Base-by-base conservation (phyloP, 768 basidiomycete genomes). In the Xerocomus potaroensis region DNA sequence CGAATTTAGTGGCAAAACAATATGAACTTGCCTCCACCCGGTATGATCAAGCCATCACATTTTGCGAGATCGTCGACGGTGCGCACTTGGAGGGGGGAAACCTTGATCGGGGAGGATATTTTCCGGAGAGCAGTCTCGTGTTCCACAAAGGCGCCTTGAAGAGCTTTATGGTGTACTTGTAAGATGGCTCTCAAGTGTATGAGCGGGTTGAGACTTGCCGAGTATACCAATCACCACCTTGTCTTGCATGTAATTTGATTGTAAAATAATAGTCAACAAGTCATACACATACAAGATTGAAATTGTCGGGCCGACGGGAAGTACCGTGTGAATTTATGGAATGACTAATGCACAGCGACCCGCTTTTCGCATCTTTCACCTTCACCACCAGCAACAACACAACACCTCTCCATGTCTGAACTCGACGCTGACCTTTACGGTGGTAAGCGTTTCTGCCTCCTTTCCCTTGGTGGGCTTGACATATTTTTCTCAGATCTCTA, bases 71-170 rank as follows among this genome's bases (percentile, higher is more conserved):
- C 91, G n/a, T 79, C 78, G 3, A 75, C 68, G 3, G 81, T 87
- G 37, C 85, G 84, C 12, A 97, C 88, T 18, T 81, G 76, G 39
- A 78, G 58, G 32, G 77, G 69, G 30, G 58, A 61, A 49, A 85
- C 65, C 51, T 67, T 73, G 32, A 65, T 60, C 51, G 72, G 70
- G 19, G 75, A 60, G 23, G 74, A 67, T 47, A 82, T 66, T 59
- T 76, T 77, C 62, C 84, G 76, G 24, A 91, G 76, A 52, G 80
- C 80, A 23, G 70, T 66, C 63, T 88, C 77, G 65, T 97, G 94
- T 68, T 97, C 94, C 14, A 77, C 74, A 63, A 97, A 96, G 8
- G 92, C 92, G 35, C 94, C 94, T 65, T 96, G 94, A 32, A 97
- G 76, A 30, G 94, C 94, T 91, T n/a, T n/a, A n/a, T n/a, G n/a